Evolutionary conservation across 192 early-diverging fungal species (phyloP).

Genomic region (Rhizoclosmatium sp.): DNA sequence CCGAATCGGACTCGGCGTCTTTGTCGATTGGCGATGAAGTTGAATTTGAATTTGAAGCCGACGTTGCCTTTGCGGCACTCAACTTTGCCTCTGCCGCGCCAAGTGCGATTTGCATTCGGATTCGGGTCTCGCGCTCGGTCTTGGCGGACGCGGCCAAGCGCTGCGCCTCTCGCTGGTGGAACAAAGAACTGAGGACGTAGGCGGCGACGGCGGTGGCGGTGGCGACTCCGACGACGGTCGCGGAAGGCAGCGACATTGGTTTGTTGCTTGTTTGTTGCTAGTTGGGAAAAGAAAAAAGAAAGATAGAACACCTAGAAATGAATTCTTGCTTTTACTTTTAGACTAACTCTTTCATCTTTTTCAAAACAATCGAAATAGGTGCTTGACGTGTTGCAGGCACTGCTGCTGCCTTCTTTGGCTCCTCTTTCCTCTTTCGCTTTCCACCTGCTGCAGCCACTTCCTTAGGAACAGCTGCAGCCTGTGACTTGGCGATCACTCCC

Average conservation of each 20-base stretch:
- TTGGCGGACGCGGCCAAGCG: slow-evolving; percentile 2
- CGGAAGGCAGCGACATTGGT: no score
- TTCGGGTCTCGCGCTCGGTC: slow-evolving; percentile 30
- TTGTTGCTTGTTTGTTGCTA: no score
- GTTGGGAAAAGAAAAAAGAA: no score
- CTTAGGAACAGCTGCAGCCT: slow-evolving; percentile 10
- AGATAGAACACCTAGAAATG: no score
- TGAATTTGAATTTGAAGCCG: not conserved
- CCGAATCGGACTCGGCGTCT: not conserved
- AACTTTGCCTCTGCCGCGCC: not conserved
- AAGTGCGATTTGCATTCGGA: slow-evolving; percentile 26
- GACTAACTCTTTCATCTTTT: slow-evolving; percentile 23
- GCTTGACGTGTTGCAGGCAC: not conserved
- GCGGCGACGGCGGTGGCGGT: no score
- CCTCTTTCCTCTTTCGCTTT: slow-evolving; percentile 13
- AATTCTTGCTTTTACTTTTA: not conserved
- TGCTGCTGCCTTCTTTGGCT: not conserved
- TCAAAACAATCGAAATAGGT: slow-evolving; percentile 19
- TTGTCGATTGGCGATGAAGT: not conserved
- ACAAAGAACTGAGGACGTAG: no score
- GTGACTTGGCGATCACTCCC: slow-evolving; percentile 13
- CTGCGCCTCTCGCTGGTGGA: not conserved
- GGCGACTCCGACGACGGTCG: no score
- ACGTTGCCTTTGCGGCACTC: not conserved
- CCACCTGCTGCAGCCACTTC: not conserved